These are phyloP conservation scores for Solanum hybrid DNA, from an alignment of 305 asterid species.

Conservation along the genomic window DNA sequence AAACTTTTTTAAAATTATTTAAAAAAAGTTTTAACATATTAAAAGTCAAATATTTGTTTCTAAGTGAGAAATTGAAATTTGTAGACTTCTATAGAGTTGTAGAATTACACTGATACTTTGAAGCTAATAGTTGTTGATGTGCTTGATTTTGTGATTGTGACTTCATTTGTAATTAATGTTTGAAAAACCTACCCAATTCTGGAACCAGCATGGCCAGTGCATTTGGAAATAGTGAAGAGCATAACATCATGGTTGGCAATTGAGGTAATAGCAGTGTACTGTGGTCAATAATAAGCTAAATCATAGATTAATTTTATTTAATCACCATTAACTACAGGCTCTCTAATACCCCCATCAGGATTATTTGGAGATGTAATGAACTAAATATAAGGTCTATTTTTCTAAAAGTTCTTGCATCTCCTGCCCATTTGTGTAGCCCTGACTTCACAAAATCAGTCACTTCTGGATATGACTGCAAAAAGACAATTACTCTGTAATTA, in stretches of 20 bases:
- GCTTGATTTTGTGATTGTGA: too few relatives aligned
- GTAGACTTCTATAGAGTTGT: too few relatives aligned
- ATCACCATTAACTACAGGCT: conserved; percentile 42
- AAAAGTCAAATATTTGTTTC: too few relatives aligned
- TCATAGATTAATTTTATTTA: conserved; percentile 49
- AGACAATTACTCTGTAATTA: background rate
- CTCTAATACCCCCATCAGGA: conserved; percentile 48
- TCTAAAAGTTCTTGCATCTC: too few relatives aligned
- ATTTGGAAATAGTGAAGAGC: conserved; percentile 70
- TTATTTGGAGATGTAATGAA: conserved; percentile 65
- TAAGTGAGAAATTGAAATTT: too few relatives aligned
- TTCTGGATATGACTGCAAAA: conserved; percentile 52
- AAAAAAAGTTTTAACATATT: too few relatives aligned
- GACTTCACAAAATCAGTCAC: conserved; percentile 38
- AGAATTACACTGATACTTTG: too few relatives aligned
- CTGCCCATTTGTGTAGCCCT: conserved; percentile 40
- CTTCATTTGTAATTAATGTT: background rate
- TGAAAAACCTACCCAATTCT: conserved; percentile 50
- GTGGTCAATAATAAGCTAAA: conserved; percentile 15
- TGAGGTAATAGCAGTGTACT: conserved; percentile 57
- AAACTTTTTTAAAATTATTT: too few relatives aligned
- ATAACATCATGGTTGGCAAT: conserved; percentile 47
- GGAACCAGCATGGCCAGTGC: conserved; percentile 90
- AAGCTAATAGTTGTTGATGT: too few relatives aligned
- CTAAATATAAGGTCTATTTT: too few relatives aligned